Evolutionary conservation across 768 basidiomycete species (phyloP).

Genomic region (Rhodosporidiobolus sp.): DNA sequence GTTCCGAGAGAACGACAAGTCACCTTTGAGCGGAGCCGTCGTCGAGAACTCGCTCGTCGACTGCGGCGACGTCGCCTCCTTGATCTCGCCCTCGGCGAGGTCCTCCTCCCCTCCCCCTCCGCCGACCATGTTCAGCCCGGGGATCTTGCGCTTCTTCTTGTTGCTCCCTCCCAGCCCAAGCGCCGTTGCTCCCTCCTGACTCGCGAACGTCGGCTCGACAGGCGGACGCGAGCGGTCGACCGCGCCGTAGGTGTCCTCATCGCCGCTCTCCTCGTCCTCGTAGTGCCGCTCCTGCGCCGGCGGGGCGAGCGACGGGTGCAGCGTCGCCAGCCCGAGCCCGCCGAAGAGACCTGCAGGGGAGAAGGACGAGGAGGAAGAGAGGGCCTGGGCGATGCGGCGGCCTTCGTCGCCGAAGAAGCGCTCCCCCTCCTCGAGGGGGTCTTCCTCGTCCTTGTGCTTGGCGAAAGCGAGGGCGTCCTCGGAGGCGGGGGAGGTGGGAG

Average conservation of each 20-base stretch:
- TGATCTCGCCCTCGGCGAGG: not conserved
- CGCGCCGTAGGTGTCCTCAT: conserved; percentile 32
- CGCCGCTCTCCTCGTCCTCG: conserved; percentile 30
- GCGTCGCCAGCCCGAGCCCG: conserved; percentile 28
- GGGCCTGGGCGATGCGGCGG: conserved; percentile 24
- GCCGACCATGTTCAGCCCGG: conserved; percentile 10
- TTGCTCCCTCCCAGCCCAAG: conserved; percentile 26
- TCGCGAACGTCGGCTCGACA: conserved; percentile 20
- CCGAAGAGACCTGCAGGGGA: conserved; percentile 34
- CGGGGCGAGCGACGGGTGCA: conserved; percentile 20
- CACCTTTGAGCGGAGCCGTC: conserved; percentile 21
- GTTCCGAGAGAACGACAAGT: not conserved
- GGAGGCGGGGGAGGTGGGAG: not conserved
- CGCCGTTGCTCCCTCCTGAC: conserved; percentile 11
- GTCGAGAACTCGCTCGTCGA: conserved; percentile 1
- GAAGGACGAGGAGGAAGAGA: conserved; percentile 29
- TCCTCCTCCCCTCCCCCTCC: not conserved
- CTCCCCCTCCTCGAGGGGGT: not conserved
- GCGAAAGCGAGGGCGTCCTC: not conserved
- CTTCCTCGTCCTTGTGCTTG: not conserved
- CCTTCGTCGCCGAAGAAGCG: conserved; percentile 26
- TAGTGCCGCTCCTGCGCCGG: conserved; percentile 11
- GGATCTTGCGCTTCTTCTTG: conserved; percentile 44
- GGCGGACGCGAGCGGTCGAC: conserved; percentile 32
- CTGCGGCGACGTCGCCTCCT: not conserved